Base-by-base conservation (phyloP, 345 rosid genomes). In the Citrus medica region DNA sequence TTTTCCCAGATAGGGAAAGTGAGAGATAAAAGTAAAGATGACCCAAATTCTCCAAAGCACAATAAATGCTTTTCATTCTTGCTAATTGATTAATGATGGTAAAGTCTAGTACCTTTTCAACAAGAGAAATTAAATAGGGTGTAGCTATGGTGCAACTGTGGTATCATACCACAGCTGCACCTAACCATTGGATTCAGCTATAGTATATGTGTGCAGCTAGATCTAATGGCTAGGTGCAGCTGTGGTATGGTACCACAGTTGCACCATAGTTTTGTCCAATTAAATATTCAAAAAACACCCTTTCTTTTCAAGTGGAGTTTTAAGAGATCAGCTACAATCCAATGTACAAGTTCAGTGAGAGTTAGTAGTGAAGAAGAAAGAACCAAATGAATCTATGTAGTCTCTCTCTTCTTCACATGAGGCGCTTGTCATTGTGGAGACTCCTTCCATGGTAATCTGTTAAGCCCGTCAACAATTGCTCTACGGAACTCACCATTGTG, bases 391-490 rank as follows among this genome's bases (percentile, higher is more conserved):
- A 77, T 30, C 48, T 40, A 38, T 69, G 12, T 32, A 55, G 55
- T 30, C 51, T 0, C 56, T 48, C 67, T 48, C 63, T 59, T 28
- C 61, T 69, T 70, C 66, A 5, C 27, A 33, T 16, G 9, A 4
- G 40, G 60, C 13, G 40, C 60, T 4, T 8, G 66, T 92, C 87
- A 90, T 87, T 79, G 84, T 66, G 90, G 75, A 30, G 86, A 51
- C 80, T 96, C 97, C 80, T 92, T 96, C 99, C 99, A 94, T 51
- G 85, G 87, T 74, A 96, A 73, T 85, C 98, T 87, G 82, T 83
- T 78, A 55, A 96, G 89, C 9, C 92, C 94, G 19, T 96, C 99
- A 3, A 89, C 86, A 63, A 96, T 92, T 32, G 98, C 99, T 83
- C 85, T 90, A 1, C 97, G 97, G 75, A 94, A 94, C 86, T 89